Percentiles rank a stretch among this genome's conserved stretches.
Conservation (phyloP, 495 filamentous ascomycete genomes). For the Neurospora sp. region DNA sequence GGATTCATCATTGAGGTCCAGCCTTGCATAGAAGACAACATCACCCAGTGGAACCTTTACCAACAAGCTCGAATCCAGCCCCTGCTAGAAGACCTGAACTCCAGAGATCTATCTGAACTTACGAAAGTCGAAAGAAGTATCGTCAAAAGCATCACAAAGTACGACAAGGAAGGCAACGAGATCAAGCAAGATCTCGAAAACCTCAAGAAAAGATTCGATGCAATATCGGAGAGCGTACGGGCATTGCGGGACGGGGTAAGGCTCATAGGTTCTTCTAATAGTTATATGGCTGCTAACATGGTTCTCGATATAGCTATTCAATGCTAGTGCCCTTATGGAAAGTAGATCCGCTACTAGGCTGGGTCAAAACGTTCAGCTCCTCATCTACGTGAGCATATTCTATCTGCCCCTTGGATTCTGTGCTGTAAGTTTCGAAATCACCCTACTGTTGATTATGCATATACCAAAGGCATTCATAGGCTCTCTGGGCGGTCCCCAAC, state of each 20-base stretch:
- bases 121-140: not conserved
- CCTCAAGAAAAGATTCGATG: not conserved
- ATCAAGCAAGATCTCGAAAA: not conserved
- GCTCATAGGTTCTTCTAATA: rapidly evolving
- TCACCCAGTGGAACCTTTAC: not conserved
- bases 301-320: conserved; percentile 4
- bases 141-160: not conserved
- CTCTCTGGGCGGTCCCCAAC: not conserved
- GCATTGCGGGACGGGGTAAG: not conserved
- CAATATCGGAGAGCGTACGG: not conserved
- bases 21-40: not conserved
- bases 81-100: not conserved
- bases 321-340: conserved; percentile 22
- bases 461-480: not conserved
- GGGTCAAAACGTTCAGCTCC: conserved; percentile 26
- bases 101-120: not conserved
- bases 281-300: not conserved
- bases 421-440: conserved; percentile 1
- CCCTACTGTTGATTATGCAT: not conserved
- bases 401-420: conserved; percentile 27
- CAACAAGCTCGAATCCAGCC: not conserved
- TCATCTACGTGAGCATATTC: conserved; percentile 30
- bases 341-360: conserved; percentile 24
- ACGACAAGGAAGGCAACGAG: not conserved
- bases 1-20: not conserved